A percentile compares a stretch with the other conserved stretches of the same genome.
Conservation (phyloP, 2,329 filamentous ascomycete species). For the Fusarium chuoi region DNA sequence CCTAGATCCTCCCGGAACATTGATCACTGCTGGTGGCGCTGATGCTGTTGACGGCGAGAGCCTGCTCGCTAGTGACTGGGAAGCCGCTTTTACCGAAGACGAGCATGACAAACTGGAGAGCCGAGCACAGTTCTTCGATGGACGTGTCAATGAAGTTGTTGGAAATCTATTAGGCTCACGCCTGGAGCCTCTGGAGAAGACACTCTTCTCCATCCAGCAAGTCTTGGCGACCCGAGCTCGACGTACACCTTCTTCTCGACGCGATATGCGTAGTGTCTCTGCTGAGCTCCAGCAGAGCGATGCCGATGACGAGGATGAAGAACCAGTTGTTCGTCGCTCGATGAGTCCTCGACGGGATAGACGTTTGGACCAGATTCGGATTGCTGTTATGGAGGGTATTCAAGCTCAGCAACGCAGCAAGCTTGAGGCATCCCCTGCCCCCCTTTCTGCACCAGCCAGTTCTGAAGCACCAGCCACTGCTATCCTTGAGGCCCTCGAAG, state of each 20-base stretch:
- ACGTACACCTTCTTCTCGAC: conserved; percentile 65
- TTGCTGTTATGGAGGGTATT: conserved; percentile 78
- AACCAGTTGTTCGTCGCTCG: conserved; percentile 71
- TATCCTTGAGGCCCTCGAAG: conserved; percentile 74
- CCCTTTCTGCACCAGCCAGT: conserved; percentile 12
- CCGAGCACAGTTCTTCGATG: conserved; percentile 89
- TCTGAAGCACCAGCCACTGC: conserved; percentile 48
- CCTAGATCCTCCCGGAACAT: conserved; percentile 61
- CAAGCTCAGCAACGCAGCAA: conserved; percentile 62
- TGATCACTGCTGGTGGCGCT: conserved; percentile 63
- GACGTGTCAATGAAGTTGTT: conserved; percentile 87
- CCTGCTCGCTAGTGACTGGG: conserved; percentile 88
- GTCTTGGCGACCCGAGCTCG: conserved; percentile 69
- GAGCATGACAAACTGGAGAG: conserved; percentile 86
- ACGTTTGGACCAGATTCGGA: conserved; percentile 83
- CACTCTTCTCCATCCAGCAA: conserved; percentile 79
- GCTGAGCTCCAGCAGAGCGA: conserved; percentile 83
- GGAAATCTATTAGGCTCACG: conserved; percentile 79
- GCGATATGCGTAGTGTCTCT: conserved; percentile 73
- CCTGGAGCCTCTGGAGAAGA: conserved; percentile 82
- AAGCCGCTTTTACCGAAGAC: conserved; percentile 82
- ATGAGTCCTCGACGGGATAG: conserved; percentile 82
- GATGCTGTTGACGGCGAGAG: conserved; percentile 59
- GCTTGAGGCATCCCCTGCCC: conserved; percentile 44
- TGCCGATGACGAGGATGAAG: conserved; percentile 93